A percentile compares a stretch with the other conserved stretches of the same genome.
phyloP scores from a whole-genome alignment of 345 rosid genomes.

The sweet orange (Citrus sinensis) region DVS_A1.0 CM039161.1:3714501-3715000 shows the following conservation, averaged over 20 bases:
- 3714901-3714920: not conserved
- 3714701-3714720: conserved; percentile 41
- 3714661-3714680: conserved; percentile 35
- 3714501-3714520: not conserved
- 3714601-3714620: conserved; percentile 64
- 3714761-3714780: conserved; percentile 55
- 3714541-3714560: not conserved
- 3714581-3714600: conserved; percentile 7
- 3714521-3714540: not conserved
- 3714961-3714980: not conserved
- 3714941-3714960: not conserved
- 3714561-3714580: not conserved
- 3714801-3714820: not conserved
- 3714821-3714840: not conserved
- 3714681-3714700: conserved; percentile 36
- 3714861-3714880: not conserved
- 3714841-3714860: not conserved
- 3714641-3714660: conserved; percentile 40
- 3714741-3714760: conserved; percentile 91
- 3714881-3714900: not conserved
- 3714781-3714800: not conserved
- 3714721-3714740: conserved; percentile 81
- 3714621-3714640: conserved; percentile 34
- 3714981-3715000: not conserved
- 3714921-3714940: not conserved